Evolutionary conservation across 2,329 filamentous ascomycete species (phyloP), one percentile per base, ranked within the genome.

Genomic region (Diplocarpon rosae): DNA sequence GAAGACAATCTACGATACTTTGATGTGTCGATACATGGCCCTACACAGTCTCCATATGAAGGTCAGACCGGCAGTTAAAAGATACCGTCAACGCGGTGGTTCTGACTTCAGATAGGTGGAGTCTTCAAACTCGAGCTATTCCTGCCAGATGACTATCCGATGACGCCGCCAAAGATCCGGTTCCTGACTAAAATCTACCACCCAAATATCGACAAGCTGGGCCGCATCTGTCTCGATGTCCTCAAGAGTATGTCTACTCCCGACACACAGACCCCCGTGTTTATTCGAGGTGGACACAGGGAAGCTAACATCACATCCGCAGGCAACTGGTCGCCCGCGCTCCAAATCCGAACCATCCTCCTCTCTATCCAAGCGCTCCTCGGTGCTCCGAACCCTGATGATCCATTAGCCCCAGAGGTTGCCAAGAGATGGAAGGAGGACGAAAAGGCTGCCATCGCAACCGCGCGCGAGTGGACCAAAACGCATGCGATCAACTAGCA

Each of bases 181-280:
- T 98, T 98, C 68, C 73, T 98, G 41, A 98, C 93, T 58, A 95
- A 95, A 69, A 96, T 98, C 65, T 98, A 96, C 68, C 93, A 98
- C 65, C 92, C 92, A 42, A 98, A 98, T 65, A 95, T 98, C 57
- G 92, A 98, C 65, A 93, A 93, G 67, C 78, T 98, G 2, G 92
- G 92, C 49, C 84, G 92, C 49, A 98, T 98, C 67, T 98, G 93
- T 63, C 70, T 98, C 39, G 92, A 98, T 63, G 92, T 98, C 29
- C 69, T 98, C 46, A 98, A 98, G 73, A 95, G 92, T 94, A 70
- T 56, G 76, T 57, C 10, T 11, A 6, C 20, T 7, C 7, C 20
- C 7, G 20, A 7, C 20, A 24, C 3, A 24, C 20, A 3, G 20
- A 24, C 20, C 20, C 4, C 20, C 20, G 4, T 3, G 4, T 7